Percentiles rank a stretch among this genome's conserved stretches.
Evolutionary conservation across 495 filamentous ascomycete genomes (phyloP).

Genomic region (Hypoxylon intermedium): DNA sequence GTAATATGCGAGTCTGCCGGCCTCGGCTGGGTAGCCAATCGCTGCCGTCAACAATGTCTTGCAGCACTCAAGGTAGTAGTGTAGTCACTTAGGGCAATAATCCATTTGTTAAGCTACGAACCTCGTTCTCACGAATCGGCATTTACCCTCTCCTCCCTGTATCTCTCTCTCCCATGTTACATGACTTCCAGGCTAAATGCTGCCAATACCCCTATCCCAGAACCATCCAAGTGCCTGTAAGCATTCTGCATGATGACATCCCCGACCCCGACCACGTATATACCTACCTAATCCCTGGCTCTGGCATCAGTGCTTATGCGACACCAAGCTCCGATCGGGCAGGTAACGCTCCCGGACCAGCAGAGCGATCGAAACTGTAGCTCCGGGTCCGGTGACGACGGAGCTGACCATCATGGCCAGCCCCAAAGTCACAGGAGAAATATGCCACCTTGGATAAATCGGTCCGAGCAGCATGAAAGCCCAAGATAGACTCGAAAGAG

Average conservation of each 20-base stretch:
- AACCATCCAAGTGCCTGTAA: neutral
- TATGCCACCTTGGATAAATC: neutral
- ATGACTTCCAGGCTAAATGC: neutral
- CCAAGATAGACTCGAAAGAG: slow-evolving; percentile 30
- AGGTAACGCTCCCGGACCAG: slow-evolving; percentile 2
- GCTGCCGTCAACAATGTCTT: neutral
- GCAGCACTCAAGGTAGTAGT: neutral
- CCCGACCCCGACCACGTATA: too few species aligned
- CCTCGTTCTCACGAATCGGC: neutral
- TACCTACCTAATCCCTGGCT: neutral
- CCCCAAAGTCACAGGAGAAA: neutral
- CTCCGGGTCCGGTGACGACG: slow-evolving; percentile 5
- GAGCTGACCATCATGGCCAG: neutral
- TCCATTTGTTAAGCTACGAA: too few species aligned
- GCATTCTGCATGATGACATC: neutral
- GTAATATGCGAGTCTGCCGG: slow-evolving; percentile 6
- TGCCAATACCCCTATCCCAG: neutral
- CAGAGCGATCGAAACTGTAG: slow-evolving; percentile 1
- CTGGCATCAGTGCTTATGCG: neutral
- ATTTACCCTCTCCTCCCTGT: neutral
- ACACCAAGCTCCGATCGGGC: slow-evolving; percentile 1
- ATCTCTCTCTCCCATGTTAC: neutral
- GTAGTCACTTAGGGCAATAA: neutral
- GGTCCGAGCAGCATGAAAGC: slow-evolving; percentile 14
- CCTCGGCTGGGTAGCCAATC: slow-evolving; percentile 1